phyloP scores from a whole-genome alignment of 2,329 filamentous ascomycete genomes.

The Ciborinia camelliae region DNA sequence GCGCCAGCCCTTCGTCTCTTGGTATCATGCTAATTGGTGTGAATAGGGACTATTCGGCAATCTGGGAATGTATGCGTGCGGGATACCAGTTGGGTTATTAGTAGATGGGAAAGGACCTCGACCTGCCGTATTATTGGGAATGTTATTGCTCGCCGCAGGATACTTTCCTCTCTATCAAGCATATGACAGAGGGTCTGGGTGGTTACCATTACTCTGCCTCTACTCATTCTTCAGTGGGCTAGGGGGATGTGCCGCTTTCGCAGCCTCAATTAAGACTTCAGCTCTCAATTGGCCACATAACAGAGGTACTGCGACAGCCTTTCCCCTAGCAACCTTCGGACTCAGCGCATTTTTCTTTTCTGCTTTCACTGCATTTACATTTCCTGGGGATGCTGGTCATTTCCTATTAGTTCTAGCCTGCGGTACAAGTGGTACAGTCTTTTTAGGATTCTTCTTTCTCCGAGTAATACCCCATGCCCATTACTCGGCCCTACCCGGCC shows the following conservation, averaged over 20 bases:
- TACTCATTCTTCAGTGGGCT: conserved; percentile 83
- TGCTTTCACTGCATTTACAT: conserved; percentile 68
- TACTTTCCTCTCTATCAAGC: conserved; percentile 84
- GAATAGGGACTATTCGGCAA: conserved; percentile 67
- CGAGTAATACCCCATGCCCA: conserved; percentile 61
- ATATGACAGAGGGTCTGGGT: conserved; percentile 64
- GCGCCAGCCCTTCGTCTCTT: conserved; percentile 33
- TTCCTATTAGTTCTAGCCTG: conserved; percentile 77
- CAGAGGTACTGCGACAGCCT: conserved; percentile 89
- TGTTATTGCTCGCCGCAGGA: conserved; percentile 67
- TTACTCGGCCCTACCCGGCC: conserved; percentile 43
- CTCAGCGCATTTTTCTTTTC: conserved; percentile 97
- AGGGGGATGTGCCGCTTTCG: conserved; percentile 89
- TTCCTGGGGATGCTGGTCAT: conserved; percentile 77
- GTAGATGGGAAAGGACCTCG: conserved; percentile 80
- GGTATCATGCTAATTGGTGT: conserved; percentile 10
- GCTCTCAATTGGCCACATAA: conserved; percentile 90
- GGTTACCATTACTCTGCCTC: conserved; percentile 66
- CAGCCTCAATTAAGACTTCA: conserved; percentile 78
- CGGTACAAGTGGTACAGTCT: conserved; percentile 73
- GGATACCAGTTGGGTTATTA: conserved; percentile 83
- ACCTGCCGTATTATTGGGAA: conserved; percentile 72
- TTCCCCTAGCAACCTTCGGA: conserved; percentile 89
- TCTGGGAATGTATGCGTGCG: conserved; percentile 88
- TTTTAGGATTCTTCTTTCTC: conserved; percentile 81